Evolutionary conservation across 305 asterid genomes (phyloP), one percentile per base, ranked within the genome.

Genomic region (Fraxinus greggii): DNA sequence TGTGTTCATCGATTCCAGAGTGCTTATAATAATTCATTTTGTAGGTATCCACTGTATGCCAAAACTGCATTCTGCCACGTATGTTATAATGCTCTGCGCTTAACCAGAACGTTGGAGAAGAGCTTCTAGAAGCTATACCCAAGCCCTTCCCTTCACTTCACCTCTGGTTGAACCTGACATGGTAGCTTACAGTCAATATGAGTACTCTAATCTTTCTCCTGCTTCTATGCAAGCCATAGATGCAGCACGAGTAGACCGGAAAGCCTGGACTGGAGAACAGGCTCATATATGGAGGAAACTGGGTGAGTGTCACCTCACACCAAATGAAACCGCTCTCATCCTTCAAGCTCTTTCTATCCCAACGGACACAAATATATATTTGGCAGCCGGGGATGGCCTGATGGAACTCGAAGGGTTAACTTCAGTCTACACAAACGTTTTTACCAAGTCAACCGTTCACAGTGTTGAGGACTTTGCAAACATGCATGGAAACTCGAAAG

Each of bases 81-180:
- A 78, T 96, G 99, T 86, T 94, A 93, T 76, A 89, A 48, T 45
- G 97, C 99, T 28, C 83, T 96, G 85, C 98, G 90, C 79, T 89
- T 96, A 65, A 91, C 93, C 36, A 35, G 80, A n/a, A 75, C 78
- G 69, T 79, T 94, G 85, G 92, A 91, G 86, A 87, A 88, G 88
- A 91, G 84, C 97, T 96, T 88, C 92, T 96, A 78, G 83, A 86
- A 84, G 95, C 98, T 76, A 94, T 96, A 87, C 99, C 99, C 26
- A 94, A 93, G 85, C 99, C 99, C 79, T 96, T 94, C 89, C 91
- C 94, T 42, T 83, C 98, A n/a, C 99, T 94, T 75, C 98, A 96
- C 90, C 99, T 96, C 21, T 93, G 98, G 17, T 94, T 94, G 98
- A 96, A 88, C 99, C 98, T 0, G 99, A 94, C 90, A 96, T 94